Percentiles rank a stretch among this genome's conserved stretches.
phyloP scores from a whole-genome alignment of 2,329 filamentous ascomycete genomes.

The Aspergillus amoenus region DNA sequence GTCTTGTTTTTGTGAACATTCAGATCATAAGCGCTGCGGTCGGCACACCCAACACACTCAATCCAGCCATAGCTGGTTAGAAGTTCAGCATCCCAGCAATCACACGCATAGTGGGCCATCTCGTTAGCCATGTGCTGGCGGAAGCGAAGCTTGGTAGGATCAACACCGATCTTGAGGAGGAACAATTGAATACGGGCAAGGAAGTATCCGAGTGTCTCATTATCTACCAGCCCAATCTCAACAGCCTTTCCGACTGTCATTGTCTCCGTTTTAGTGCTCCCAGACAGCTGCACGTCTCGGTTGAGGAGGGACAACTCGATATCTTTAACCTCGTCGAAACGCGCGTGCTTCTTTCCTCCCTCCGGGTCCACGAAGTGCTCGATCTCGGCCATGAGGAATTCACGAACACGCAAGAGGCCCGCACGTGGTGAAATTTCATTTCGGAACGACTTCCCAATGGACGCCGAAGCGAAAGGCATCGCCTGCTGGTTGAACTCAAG shows the following conservation, averaged over 20 bases:
- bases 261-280: conserved; percentile 72
- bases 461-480: conserved; percentile 97
- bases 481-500: conserved; percentile 92
- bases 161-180: conserved; percentile 82
- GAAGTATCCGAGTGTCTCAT: conserved; percentile 98
- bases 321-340: conserved; percentile 82
- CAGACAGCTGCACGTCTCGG: conserved; percentile 79
- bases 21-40: conserved; percentile 91
- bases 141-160: conserved; percentile 86
- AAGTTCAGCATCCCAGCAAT: conserved; percentile 98
- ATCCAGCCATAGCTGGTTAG: conserved; percentile 94
- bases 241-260: conserved; percentile 86
- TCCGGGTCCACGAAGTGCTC: conserved; percentile 97
- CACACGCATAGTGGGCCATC: conserved; percentile 90
- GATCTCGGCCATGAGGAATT: conserved; percentile 98
- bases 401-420: conserved; percentile 88
- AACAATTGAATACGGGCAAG: conserved; percentile 90
- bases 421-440: conserved; percentile 96
- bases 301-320: conserved; percentile 82
- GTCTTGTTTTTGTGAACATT: conserved; percentile 92
- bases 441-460: conserved; percentile 95
- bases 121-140: conserved; percentile 93
- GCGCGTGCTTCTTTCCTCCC: conserved; percentile 88
- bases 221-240: conserved; percentile 78
- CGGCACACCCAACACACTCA: conserved; percentile 95